Conservation (phyloP, 2,329 filamentous ascomycete genomes). For the Capronia americana region DNA sequence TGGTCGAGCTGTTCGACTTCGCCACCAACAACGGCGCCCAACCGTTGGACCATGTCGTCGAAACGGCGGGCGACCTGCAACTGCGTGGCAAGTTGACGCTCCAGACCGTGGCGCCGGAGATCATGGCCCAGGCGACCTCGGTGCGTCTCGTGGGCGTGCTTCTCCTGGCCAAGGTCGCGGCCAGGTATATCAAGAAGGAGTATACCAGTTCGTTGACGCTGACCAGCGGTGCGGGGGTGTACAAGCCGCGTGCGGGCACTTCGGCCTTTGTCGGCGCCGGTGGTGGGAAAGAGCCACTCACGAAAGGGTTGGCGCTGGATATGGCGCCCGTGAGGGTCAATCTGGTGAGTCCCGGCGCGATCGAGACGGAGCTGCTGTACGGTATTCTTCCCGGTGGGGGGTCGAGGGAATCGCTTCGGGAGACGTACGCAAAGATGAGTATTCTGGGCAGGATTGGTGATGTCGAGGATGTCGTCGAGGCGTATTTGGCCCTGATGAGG, state of each 20-base stretch:
- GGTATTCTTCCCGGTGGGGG: constrained; percentile 3
- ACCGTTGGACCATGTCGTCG: constrained; percentile 58
- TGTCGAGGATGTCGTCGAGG: constrained; percentile 51
- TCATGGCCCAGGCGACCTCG: constrained; percentile 37
- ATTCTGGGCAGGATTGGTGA: constrained; percentile 42
- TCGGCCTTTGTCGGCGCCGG: constrained; percentile 41
- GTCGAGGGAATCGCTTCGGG: constrained; percentile 27
- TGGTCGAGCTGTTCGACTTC: constrained; percentile 52
- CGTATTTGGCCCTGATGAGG: constrained; percentile 54
- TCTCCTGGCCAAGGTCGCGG: constrained; percentile 51
- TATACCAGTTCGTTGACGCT: constrained; percentile 48
- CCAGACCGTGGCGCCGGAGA: constrained; percentile 39
- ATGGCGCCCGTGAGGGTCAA: constrained; percentile 53
- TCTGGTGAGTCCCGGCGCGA: constrained; percentile 49
- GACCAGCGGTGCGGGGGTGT: constrained; percentile 47
- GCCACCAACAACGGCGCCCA: constrained; percentile 39
- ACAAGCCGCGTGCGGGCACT: constrained; percentile 47
- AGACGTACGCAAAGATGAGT: constrained; percentile 8
- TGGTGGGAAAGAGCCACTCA: constrained; percentile 44
- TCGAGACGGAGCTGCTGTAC: constrained; percentile 51
- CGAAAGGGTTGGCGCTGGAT: constrained; percentile 50
- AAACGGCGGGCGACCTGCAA: constrained; percentile 55
- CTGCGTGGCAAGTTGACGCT: constrained; percentile 36
- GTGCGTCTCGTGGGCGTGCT: constrained; percentile 47
- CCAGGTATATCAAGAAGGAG: constrained; percentile 44